Percentiles rank a stretch among this genome's conserved stretches.
phyloP scores from a whole-genome alignment of 768 basidiomycete genomes.

The Arthromyces matolae region DNA sequence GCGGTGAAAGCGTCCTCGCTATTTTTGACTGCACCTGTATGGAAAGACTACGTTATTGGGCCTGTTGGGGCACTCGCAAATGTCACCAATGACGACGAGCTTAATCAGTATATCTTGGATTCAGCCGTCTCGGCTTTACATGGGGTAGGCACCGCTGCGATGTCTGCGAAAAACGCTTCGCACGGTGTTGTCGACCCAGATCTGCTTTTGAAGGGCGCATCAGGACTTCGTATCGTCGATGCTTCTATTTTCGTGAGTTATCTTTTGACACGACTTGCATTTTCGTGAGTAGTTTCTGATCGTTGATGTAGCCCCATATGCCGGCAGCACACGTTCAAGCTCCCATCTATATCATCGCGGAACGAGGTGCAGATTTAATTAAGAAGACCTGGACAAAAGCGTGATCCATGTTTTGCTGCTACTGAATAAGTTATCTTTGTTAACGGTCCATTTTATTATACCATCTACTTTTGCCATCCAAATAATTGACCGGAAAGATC shows the following conservation, averaged over 20 bases:
- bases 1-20: slow-evolving; percentile 15
- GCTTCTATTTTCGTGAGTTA: slow-evolving; percentile 22
- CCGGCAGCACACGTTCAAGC: slow-evolving; percentile 19
- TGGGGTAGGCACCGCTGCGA: slow-evolving; percentile 11
- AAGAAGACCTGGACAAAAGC: neutral
- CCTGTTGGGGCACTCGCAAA: slow-evolving; percentile 16
- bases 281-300: neutral
- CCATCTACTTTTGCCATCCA: no score
- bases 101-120: neutral
- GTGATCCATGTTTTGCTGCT: no score
- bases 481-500: no score
- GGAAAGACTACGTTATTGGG: slow-evolving; percentile 20
- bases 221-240: slow-evolving; percentile 29
- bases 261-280: neutral
- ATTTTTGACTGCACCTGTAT: slow-evolving; percentile 19
- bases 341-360: slow-evolving; percentile 20
- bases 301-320: slow-evolving; percentile 5
- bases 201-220: slow-evolving; percentile 25
- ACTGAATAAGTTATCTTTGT: no score
- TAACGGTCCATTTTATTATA: no score
- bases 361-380: slow-evolving; percentile 5
- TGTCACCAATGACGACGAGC: slow-evolving; percentile 13
- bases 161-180: slow-evolving; percentile 16
- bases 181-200: slow-evolving; percentile 26
- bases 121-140: slow-evolving; percentile 14